Conservation (phyloP, 805 yeast species). For the Lachancea kluyveri region DNA sequence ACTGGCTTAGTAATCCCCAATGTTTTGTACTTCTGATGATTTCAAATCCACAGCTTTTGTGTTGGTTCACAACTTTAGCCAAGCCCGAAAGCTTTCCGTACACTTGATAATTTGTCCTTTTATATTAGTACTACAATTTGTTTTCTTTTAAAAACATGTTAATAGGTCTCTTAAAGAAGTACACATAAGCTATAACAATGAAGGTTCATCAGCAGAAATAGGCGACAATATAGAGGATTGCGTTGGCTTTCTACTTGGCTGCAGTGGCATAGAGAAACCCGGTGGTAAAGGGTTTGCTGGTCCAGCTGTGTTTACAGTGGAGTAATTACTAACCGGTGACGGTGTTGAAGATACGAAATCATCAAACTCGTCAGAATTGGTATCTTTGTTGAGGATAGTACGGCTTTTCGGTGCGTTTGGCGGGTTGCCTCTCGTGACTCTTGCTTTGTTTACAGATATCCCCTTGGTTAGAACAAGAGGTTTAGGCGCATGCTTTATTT, state of each 20-base stretch:
- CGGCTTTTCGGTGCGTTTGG: constrained; percentile 5
- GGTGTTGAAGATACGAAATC: constrained; percentile 25
- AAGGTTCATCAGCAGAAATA: too few species aligned
- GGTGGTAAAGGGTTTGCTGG: constrained; percentile 31
- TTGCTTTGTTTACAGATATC: constrained; percentile 1
- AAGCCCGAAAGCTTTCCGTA: too few species aligned
- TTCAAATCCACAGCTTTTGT: too few species aligned
- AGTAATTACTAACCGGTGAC: constrained; percentile 10
- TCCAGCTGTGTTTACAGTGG: constrained; percentile 3
- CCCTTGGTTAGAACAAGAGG: constrained; percentile 7
- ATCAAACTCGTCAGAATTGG: constrained; percentile 28
- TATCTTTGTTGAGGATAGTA: constrained; percentile 9
- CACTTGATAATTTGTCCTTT: too few species aligned
- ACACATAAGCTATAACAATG: too few species aligned
- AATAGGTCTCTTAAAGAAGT: too few species aligned
- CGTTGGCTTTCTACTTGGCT: constrained; percentile 29
- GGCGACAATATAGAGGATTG: too few species aligned
- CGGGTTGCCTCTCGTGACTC: constrained; percentile 5
- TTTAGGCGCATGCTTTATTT: constrained; percentile 1
- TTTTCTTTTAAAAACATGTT: too few species aligned
- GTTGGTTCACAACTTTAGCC: too few species aligned
- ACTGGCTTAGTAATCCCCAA: too few species aligned
- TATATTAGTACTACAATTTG: too few species aligned
- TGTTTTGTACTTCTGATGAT: too few species aligned
- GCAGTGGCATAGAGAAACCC: constrained; percentile 36